A percentile compares a stretch with the other conserved stretches of the same genome.
These are phyloP conservation scores for Cetradonia linearis DNA, from an alignment of 495 filamentous ascomycete species.

Conservation along the genomic window DNA sequence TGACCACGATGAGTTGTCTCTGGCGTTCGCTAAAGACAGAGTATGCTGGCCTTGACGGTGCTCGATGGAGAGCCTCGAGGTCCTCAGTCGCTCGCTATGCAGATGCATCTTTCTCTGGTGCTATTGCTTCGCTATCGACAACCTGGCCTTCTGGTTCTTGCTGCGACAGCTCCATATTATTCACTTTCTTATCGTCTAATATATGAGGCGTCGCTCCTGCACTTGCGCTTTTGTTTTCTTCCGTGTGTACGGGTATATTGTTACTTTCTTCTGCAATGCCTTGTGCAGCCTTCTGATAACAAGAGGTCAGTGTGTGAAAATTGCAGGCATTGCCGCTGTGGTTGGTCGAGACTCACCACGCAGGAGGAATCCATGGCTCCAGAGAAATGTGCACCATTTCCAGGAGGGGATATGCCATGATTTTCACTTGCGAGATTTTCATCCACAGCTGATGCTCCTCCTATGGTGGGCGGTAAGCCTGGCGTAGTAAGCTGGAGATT, in stretches of 20 bases:
- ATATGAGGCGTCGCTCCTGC: neutral
- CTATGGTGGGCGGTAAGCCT: neutral
- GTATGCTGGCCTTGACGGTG: slow-evolving; percentile 12
- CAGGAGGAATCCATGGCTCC: neutral
- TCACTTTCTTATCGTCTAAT: neutral
- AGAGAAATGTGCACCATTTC: neutral
- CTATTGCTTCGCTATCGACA: neutral
- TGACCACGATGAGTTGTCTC: slow-evolving; percentile 39
- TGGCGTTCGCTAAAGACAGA: slow-evolving; percentile 17
- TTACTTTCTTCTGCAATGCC: neutral
- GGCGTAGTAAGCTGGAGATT: neutral
- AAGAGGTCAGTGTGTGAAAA: neutral
- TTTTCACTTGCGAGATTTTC: neutral
- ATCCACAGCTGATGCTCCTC: neutral
- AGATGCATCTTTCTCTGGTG: neutral
- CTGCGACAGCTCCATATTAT: no score
- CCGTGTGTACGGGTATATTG: neutral
- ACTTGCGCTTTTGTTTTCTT: neutral
- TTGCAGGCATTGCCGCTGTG: neutral
- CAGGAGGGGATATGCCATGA: neutral
- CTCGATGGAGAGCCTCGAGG: slow-evolving; percentile 15
- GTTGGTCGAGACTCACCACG: neutral
- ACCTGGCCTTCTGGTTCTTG: neutral
- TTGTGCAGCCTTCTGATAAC: neutral
- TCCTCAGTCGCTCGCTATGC: neutral